phyloP scores from a whole-genome alignment of 768 basidiomycete species.

The Pleurotus djamor region DNA sequence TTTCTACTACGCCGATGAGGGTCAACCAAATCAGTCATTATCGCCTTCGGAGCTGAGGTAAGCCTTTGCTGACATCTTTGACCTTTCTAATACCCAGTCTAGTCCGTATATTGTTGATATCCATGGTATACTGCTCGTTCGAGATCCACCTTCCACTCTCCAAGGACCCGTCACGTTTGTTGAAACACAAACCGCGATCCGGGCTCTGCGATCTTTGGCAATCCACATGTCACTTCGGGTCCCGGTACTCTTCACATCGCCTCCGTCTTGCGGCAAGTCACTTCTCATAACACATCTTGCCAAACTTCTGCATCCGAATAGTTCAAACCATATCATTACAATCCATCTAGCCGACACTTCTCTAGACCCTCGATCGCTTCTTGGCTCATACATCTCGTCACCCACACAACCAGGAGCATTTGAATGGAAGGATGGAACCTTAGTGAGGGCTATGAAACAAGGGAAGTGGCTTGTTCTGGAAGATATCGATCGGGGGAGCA shows the following conservation, averaged over 20 bases:
- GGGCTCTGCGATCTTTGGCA: slow-evolving; percentile 62
- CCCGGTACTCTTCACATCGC: slow-evolving; percentile 81
- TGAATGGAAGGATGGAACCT: slow-evolving; percentile 94
- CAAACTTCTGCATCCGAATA: slow-evolving; percentile 53
- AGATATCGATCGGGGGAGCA: slow-evolving; percentile 88
- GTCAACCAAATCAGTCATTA: slow-evolving; percentile 29
- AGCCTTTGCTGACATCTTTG: slow-evolving; percentile 13
- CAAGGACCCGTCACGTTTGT: slow-evolving; percentile 44
- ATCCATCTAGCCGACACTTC: slow-evolving; percentile 96
- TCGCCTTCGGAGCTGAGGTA: slow-evolving; percentile 56
- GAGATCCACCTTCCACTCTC: slow-evolving; percentile 26
- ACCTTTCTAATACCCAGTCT: slow-evolving; percentile 2
- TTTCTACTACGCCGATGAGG: slow-evolving; percentile 43
- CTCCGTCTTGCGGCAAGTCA: slow-evolving; percentile 88
- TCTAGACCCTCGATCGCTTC: slow-evolving; percentile 87
- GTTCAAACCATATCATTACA: slow-evolving; percentile 69
- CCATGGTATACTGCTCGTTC: slow-evolving; percentile 65
- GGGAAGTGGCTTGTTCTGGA: slow-evolving; percentile 94
- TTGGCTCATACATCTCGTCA: slow-evolving; percentile 93
- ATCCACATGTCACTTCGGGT: slow-evolving; percentile 62
- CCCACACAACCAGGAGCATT: slow-evolving; percentile 81
- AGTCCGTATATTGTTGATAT: slow-evolving; percentile 62
- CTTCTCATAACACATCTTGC: slow-evolving; percentile 79
- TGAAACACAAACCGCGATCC: slow-evolving; percentile 56
- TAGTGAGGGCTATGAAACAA: slow-evolving; percentile 85